Evolutionary conservation across 2,329 filamentous ascomycete species (phyloP).

Genomic region (Alternaria sp.): DNA sequence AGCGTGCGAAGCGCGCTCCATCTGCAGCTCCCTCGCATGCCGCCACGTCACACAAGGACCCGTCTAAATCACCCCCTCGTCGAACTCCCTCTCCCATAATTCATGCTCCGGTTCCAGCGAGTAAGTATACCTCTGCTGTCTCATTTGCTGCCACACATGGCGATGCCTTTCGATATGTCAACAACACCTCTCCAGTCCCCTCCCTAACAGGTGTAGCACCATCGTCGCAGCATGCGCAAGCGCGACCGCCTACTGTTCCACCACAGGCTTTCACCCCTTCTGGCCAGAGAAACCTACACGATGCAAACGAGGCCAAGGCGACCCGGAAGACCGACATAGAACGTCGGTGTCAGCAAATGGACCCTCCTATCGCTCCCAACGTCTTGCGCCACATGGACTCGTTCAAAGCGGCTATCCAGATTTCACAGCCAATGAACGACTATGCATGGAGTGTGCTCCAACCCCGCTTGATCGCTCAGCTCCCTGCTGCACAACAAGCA

Average conservation of each 20-base stretch:
- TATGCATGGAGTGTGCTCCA: conserved; percentile 72
- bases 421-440: conserved; percentile 71
- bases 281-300: conserved; percentile 63
- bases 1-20: conserved; percentile 16
- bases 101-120: conserved; percentile 42
- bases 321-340: conserved; percentile 74
- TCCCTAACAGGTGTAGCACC: conserved; percentile 43
- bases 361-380: conserved; percentile 68
- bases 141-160: conserved; percentile 20
- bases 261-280: conserved; percentile 42
- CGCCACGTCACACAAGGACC: conserved; percentile 23
- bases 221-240: conserved; percentile 34
- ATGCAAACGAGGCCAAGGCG: conserved; percentile 69
- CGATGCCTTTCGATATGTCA: conserved; percentile 23
- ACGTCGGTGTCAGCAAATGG: conserved; percentile 68
- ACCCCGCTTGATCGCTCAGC: conserved; percentile 70
- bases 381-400: conserved; percentile 73
- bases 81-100: conserved; percentile 39
- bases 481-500: conserved; percentile 66
- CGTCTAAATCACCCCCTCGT: conserved; percentile 34
- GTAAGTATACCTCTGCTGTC: conserved; percentile 39
- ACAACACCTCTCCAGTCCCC: conserved; percentile 28
- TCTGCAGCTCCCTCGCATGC: conserved; percentile 26
- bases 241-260: conserved; percentile 43
- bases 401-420: conserved; percentile 75